phyloP scores from a whole-genome alignment of 345 rosid species.

The Stellera chamaejasme region DNA sequence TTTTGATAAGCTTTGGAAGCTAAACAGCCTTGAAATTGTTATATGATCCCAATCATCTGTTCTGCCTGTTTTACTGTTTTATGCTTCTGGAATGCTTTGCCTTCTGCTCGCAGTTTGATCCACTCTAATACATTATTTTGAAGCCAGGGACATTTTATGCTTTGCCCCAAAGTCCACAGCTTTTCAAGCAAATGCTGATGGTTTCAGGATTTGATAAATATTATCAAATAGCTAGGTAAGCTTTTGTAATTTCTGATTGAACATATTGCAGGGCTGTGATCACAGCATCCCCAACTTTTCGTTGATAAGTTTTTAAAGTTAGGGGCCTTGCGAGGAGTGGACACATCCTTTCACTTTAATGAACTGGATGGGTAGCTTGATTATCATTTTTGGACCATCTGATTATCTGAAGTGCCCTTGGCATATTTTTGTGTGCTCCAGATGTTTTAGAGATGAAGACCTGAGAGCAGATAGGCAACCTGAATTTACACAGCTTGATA shows the following conservation, averaged over 20 bases:
- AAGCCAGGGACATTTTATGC: conserved; percentile 99
- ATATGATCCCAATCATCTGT: too few relatives aligned
- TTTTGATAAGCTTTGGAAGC: too few relatives aligned
- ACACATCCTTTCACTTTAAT: neutral
- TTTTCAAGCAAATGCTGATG: conserved; percentile 96
- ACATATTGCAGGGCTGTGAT: conserved; percentile 11
- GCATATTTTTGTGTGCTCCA: conserved; percentile 15
- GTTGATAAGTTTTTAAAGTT: conserved; percentile 5
- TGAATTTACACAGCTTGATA: conserved; percentile 96
- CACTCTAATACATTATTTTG: conserved; percentile 36
- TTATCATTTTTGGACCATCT: too few relatives aligned
- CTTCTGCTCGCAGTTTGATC: conserved; percentile 19
- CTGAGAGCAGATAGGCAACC: conserved; percentile 98
- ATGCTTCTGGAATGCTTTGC: neutral
- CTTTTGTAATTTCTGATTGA: conserved; percentile 12
- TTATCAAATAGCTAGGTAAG: conserved; percentile 91
- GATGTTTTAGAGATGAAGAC: conserved; percentile 99
- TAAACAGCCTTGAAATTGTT: too few relatives aligned
- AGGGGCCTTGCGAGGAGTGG: neutral
- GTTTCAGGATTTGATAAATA: conserved; percentile 96
- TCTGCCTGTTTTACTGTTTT: neutral
- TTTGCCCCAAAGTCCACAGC: conserved; percentile 96
- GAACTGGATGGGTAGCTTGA: too few relatives aligned
- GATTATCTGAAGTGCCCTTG: neutral
- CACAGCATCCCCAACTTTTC: conserved; percentile 1